Conservation (phyloP, 2,329 filamentous ascomycete genomes). For the Arthrobotrys conoides region DNA sequence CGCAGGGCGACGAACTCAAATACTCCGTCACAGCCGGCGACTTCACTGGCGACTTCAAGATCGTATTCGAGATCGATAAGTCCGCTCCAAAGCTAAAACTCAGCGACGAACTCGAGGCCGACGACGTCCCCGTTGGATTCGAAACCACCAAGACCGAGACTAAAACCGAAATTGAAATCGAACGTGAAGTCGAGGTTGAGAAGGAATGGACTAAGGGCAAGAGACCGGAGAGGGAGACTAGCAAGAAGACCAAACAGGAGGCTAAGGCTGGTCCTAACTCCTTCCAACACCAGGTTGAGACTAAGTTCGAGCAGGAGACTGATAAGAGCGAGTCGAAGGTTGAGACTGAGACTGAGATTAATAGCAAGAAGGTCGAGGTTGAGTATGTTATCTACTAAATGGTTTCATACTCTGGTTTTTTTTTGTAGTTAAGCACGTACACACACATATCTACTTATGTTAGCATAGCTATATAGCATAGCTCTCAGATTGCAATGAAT, state of each 20-base stretch:
- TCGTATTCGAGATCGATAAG: slow-evolving; percentile 49
- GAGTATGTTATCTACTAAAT: slow-evolving; percentile 32
- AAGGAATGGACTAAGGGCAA: slow-evolving; percentile 57
- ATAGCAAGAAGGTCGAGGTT: slow-evolving; percentile 34
- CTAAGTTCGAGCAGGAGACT: slow-evolving; percentile 52
- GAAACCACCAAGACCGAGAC: slow-evolving; percentile 40
- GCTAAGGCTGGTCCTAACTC: slow-evolving; percentile 29
- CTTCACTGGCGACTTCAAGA: slow-evolving; percentile 37
- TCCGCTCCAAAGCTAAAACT: slow-evolving; percentile 51
- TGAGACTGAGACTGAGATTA: slow-evolving; percentile 46
- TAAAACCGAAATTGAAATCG: slow-evolving; percentile 41
- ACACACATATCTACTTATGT: slow-evolving; percentile 4
- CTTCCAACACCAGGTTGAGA: slow-evolving; percentile 31
- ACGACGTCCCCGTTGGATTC: slow-evolving; percentile 41
- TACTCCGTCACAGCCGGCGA: slow-evolving; percentile 44
- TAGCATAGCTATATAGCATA: slow-evolving; percentile 12
- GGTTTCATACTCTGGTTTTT: neutral
- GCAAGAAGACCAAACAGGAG: slow-evolving; percentile 33
- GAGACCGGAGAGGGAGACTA: slow-evolving; percentile 46
- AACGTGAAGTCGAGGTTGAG: slow-evolving; percentile 33
- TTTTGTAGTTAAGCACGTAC: slow-evolving; percentile 2
- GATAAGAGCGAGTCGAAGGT: slow-evolving; percentile 30
- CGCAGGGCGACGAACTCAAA: slow-evolving; percentile 47
- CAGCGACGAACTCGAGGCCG: slow-evolving; percentile 51
- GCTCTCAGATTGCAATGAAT: slow-evolving; percentile 19